These are phyloP conservation scores for Rhexocercosporidium sp. DNA, from an alignment of 2,329 filamentous ascomycete species.

Conservation along the genomic window DNA sequence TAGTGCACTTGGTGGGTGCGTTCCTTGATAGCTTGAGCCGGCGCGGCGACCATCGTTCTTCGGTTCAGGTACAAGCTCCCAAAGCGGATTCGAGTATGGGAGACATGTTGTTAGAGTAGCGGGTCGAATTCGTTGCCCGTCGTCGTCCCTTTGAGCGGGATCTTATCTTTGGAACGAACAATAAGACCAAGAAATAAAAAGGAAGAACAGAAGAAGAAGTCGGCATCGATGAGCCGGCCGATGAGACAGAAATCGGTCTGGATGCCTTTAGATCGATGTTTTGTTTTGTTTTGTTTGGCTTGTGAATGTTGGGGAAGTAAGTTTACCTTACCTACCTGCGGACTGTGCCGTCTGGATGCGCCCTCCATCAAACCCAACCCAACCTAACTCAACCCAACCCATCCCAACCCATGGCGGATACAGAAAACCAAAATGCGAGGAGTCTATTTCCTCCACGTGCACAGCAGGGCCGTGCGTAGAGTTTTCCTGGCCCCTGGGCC, in stretches of 20 bases:
- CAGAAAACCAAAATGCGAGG: not conserved
- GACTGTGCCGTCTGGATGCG: slow-evolving; percentile 5
- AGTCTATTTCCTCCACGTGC: slow-evolving; percentile 9
- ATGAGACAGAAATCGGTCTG: not conserved
- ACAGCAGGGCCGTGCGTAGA: slow-evolving; percentile 1
- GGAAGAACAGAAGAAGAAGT: not conserved
- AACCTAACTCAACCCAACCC: no score
- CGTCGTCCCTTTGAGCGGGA: not conserved
- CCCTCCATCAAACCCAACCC: not conserved
- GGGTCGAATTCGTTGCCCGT: no score
- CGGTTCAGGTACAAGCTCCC: not conserved
- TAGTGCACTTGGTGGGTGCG: no score
- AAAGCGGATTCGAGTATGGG: slow-evolving; percentile 3
- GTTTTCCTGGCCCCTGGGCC: not conserved
- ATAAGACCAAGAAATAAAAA: not conserved
- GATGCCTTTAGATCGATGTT: not conserved
- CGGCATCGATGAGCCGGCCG: not conserved
- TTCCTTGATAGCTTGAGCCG: not conserved
- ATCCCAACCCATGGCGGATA: no score
- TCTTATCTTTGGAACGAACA: not conserved
- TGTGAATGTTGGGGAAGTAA: no score
- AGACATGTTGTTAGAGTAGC: no score
- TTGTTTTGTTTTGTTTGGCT: not conserved
- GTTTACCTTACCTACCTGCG: no score
- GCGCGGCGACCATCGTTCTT: not conserved